phyloP scores from a whole-genome alignment of 2,329 filamentous ascomycete species.

The Coniella lustricola region DNA sequence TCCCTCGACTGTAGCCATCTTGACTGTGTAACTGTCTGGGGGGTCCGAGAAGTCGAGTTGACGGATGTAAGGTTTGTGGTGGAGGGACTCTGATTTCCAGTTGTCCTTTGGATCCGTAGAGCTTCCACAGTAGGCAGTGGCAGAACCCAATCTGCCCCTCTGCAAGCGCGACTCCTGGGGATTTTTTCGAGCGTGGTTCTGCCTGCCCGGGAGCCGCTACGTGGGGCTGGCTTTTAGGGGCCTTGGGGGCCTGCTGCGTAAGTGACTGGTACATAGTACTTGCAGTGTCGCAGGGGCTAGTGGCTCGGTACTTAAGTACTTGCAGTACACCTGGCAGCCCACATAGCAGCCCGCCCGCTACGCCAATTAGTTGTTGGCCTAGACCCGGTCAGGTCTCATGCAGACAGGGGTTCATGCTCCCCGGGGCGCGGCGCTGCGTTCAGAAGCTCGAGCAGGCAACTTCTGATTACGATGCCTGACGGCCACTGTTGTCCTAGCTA shows the following conservation, averaged over 20 bases:
- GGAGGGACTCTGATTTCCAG: conserved; percentile 5
- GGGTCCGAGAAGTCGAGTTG: conserved; percentile 14
- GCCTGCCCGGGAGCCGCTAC: not conserved
- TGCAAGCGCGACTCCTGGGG: conserved; percentile 3
- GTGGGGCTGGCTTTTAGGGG: too few relatives aligned
- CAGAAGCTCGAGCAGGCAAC: conserved; percentile 12
- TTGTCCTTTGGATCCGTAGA: conserved; percentile 3
- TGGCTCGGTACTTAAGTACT: not conserved
- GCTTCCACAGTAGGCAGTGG: not conserved
- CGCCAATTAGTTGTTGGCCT: not conserved
- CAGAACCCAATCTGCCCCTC: conserved; percentile 4
- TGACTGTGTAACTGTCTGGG: conserved; percentile 13
- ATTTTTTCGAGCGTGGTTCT: conserved; percentile 7
- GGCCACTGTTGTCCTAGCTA: conserved; percentile 1
- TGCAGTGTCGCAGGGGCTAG: too few relatives aligned
- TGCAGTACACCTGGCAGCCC: not conserved
- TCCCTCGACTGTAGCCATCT: conserved; percentile 39
- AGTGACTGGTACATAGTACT: too few relatives aligned
- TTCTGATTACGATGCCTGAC: conserved; percentile 15
- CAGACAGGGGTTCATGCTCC: not conserved
- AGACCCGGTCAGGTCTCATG: conserved; percentile 6
- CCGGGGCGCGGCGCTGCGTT: not conserved
- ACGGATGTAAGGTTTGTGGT: not conserved
- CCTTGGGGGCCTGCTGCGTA: too few relatives aligned
- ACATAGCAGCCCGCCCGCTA: not conserved